A percentile compares a stretch with the other conserved stretches of the same genome.
phyloP scores from a whole-genome alignment of 169 alveolate genomes.

The Cryptosporidium ubiquitum region DNA sequence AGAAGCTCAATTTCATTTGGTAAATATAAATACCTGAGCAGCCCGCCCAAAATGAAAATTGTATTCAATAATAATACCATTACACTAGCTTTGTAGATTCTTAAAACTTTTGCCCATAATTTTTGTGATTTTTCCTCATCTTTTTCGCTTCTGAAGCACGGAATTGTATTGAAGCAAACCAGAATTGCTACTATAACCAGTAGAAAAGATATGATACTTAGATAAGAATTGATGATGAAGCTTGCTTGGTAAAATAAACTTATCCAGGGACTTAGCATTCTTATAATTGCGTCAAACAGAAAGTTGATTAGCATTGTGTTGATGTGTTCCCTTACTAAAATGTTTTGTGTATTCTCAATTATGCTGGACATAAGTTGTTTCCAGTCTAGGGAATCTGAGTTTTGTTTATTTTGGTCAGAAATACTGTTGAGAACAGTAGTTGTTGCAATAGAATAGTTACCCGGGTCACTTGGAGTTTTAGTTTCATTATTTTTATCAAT shows the following conservation, averaged over 20 bases:
- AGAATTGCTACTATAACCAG: constrained; percentile 25
- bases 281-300: constrained; percentile 15
- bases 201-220: constrained; percentile 28
- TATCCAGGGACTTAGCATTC: constrained; percentile 39
- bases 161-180: constrained; percentile 47
- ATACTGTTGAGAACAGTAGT: background rate
- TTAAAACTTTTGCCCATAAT: constrained; percentile 13
- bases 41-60: constrained; percentile 43
- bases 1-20: constrained; percentile 35
- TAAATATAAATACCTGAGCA: constrained; percentile 29
- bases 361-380: constrained; percentile 20
- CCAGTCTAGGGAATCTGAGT: constrained; percentile 26
- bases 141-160: constrained; percentile 51
- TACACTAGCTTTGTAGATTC: constrained; percentile 26
- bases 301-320: constrained; percentile 44
- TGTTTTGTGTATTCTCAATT: constrained; percentile 21
- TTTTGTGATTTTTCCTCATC: background rate
- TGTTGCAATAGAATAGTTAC: background rate
- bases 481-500: background rate
- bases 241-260: constrained; percentile 50
- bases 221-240: constrained; percentile 44
- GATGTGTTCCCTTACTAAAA: constrained; percentile 40
- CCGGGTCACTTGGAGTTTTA: background rate
- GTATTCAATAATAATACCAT: constrained; percentile 27
- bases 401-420: background rate